Base-by-base conservation (phyloP, 2,329 filamentous ascomycete genomes). In the Cryphonectria carpinicola region DNA sequence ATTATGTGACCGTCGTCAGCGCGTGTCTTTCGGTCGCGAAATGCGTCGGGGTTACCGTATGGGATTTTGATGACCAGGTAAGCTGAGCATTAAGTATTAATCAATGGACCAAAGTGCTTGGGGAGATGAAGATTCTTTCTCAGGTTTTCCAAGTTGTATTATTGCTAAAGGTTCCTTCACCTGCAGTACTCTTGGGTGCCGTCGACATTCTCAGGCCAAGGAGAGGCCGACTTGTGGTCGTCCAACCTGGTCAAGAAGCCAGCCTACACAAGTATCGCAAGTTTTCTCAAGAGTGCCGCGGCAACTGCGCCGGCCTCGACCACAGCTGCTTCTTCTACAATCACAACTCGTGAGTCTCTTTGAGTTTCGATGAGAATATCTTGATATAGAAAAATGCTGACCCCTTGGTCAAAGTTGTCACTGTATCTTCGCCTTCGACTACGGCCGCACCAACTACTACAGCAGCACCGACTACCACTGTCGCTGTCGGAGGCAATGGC, bases 31-130 rank as follows among this genome's bases (percentile, higher is more conserved):
- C 78, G 65, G 76, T 78, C 41, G 67, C 73, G 37, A 73, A 74
- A 61, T 85, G 82, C 74, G 76, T 84, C 4, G 83, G 82, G 17
- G 79, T 84, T 35, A 84, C 81, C 25, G 77, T 83, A 61, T 83
- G 82, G 82, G 78, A 80, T 74, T 82, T 79, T 71, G 79, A 78
- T 60, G 82, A 83, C 75, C 81, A 81, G 35, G 66, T 64, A 43
- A 52, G 66, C 13, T 13, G 37, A 28, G n/a, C 22, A 56, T 22
- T 13, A 5, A 3, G 2, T 11, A 39, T 39, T 7, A 52, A 25
- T 25, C 32, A 32, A 22, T 22, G 37, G n/a, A 41, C 14, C 41
- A 41, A 28, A 62, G 14, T 19, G 7, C 11, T 25, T 3, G 4
- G n/a, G n/a, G 11, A 25, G 10, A 41, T 22, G 37, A 14, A 11